Conservation (phyloP, 129 eudicot species). For the Pittosporum tobira region DNA sequence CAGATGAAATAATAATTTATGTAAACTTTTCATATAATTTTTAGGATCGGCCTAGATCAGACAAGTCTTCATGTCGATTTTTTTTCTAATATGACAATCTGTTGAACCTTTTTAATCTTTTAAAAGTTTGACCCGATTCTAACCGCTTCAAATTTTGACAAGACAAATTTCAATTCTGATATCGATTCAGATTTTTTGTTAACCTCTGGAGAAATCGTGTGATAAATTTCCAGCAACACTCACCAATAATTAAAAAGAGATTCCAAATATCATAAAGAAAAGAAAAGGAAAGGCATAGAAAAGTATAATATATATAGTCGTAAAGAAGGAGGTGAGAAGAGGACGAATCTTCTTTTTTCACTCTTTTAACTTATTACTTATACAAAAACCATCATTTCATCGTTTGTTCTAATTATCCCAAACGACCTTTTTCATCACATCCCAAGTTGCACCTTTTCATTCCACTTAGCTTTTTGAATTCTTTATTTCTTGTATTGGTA, state of each 20-base stretch:
- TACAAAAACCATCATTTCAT: constrained; percentile 8
- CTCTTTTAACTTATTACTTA: constrained; percentile 1
- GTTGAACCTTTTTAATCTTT: too few species aligned
- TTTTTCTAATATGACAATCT: too few species aligned
- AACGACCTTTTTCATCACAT: not conserved
- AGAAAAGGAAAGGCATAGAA: not conserved
- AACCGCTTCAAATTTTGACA: too few species aligned
- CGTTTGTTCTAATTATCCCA: not conserved
- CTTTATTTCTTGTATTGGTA: too few species aligned
- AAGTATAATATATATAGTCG: not conserved
- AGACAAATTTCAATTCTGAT: too few species aligned
- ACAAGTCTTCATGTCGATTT: too few species aligned
- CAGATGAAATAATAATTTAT: too few species aligned
- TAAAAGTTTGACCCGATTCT: too few species aligned
- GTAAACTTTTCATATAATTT: too few species aligned
- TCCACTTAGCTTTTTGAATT: constrained; percentile 4
- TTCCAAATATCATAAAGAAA: not conserved
- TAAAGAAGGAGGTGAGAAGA: not conserved
- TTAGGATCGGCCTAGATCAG: too few species aligned
- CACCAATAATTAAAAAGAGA: constrained; percentile 8
- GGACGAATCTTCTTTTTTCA: constrained; percentile 1
- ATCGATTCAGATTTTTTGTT: too few species aligned
- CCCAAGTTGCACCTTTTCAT: constrained; percentile 17
- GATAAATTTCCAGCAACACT: not conserved
- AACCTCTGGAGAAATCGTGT: constrained; percentile 14